These are phyloP conservation scores for Phtheirospermum japonicum DNA, from an alignment of 257 asterid genomes.

Conservation along the genomic window DNA sequence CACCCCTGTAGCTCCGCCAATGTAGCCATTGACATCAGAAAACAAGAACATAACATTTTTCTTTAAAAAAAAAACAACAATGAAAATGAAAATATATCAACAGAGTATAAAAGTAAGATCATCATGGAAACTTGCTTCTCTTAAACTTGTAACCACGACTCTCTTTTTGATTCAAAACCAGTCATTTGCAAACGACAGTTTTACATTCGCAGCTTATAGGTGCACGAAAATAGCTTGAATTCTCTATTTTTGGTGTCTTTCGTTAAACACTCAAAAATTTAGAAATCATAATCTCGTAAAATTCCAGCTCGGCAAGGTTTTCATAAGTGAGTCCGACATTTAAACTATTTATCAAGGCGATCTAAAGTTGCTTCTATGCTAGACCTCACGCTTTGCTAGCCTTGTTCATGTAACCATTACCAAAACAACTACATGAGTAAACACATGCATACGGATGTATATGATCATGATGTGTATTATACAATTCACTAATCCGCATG, in stretches of 20 bases:
- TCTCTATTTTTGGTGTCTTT: conserved; percentile 3
- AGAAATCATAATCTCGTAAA: not conserved
- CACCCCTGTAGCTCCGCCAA: too few relatives aligned
- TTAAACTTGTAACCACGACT: too few relatives aligned
- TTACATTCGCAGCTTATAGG: not conserved
- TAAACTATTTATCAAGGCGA: not conserved
- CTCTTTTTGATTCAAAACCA: conserved; percentile 9
- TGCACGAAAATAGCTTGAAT: not conserved
- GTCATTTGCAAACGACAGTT: conserved; percentile 4
- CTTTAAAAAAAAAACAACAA: too few relatives aligned
- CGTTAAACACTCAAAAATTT: not conserved
- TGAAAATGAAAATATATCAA: not conserved
- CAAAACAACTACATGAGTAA: too few relatives aligned
- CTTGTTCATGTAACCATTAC: too few relatives aligned
- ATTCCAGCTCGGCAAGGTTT: not conserved
- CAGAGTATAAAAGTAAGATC: not conserved
- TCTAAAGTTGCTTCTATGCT: not conserved
- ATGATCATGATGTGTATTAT: not conserved
- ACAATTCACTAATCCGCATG: not conserved
- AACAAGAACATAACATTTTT: too few relatives aligned
- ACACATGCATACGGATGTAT: not conserved
- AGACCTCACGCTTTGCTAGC: not conserved
- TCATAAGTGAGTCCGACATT: not conserved
- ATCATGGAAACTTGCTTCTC: not conserved
- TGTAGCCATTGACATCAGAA: not conserved